Conservation (phyloP, 2,329 filamentous ascomycete genomes). For the Fusarium tricinctum region DNA sequence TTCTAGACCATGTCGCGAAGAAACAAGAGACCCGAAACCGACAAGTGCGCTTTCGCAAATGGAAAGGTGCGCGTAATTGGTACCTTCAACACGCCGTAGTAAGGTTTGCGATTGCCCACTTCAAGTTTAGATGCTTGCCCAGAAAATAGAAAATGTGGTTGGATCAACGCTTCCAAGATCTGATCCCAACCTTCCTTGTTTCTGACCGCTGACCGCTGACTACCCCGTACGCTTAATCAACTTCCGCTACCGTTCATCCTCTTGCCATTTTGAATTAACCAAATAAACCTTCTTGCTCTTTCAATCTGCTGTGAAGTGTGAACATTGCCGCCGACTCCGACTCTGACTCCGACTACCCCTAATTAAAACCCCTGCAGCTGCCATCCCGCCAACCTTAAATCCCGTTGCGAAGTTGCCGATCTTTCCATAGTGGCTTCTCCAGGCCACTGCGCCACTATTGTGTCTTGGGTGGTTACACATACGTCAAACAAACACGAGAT, state of each 20-base stretch:
- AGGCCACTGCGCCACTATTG: slow-evolving; percentile 38
- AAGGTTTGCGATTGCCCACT: slow-evolving; percentile 19
- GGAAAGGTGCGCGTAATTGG: slow-evolving; percentile 26
- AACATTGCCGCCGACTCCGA: slow-evolving; percentile 7
- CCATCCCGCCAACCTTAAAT: slow-evolving; percentile 43
- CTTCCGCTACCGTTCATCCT: not conserved
- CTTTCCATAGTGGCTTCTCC: slow-evolving; percentile 29
- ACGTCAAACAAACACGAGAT: slow-evolving; percentile 45
- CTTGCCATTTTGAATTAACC: not conserved
- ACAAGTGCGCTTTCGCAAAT: slow-evolving; percentile 24
- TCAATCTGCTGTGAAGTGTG: not conserved
- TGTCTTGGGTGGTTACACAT: slow-evolving; percentile 38
- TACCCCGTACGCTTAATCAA: not conserved
- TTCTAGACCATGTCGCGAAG: slow-evolving; percentile 19
- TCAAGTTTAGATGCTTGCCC: slow-evolving; percentile 40
- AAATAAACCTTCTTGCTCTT: not conserved
- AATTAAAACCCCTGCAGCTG: slow-evolving; percentile 40
- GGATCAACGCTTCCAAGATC: slow-evolving; percentile 21
- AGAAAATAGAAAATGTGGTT: slow-evolving; percentile 38
- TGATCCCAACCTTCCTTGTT: slow-evolving; percentile 36
- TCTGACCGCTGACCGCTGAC: slow-evolving; percentile 1
- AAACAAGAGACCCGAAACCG: slow-evolving; percentile 9
- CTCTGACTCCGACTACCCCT: slow-evolving; percentile 1
- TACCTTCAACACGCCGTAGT: not conserved
- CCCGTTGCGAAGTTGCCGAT: slow-evolving; percentile 30